A percentile compares a stretch with the other conserved stretches of the same genome.
Evolutionary conservation across 129 eudicot species (phyloP).

Genomic region (Calendula officinalis): DNA sequence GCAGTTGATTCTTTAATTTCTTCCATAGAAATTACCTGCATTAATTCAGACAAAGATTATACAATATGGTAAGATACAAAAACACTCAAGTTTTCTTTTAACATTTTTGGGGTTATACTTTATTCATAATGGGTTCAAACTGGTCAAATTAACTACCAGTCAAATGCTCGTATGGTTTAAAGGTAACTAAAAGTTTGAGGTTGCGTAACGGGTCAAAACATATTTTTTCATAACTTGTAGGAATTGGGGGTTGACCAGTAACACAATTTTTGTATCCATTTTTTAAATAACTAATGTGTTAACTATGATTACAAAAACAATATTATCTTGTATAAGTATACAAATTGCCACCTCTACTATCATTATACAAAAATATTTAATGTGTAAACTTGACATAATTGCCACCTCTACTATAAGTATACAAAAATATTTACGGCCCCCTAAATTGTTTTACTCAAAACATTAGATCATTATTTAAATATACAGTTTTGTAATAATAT

Average conservation of each 20-base stretch:
- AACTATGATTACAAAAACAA: too few species aligned
- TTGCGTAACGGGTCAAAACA: not conserved
- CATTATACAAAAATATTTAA: not conserved
- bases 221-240: not conserved
- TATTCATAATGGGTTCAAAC: too few species aligned
- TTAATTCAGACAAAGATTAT: not conserved
- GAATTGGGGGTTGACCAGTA: too few species aligned
- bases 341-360: conserved; percentile 1
- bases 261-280: too few species aligned
- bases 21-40: conserved; percentile 33
- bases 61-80: not conserved
- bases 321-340: too few species aligned
- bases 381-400: not conserved
- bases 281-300: too few species aligned
- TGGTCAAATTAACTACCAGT: not conserved
- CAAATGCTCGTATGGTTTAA: not conserved
- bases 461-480: not conserved
- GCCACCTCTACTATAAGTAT: conserved; percentile 5
- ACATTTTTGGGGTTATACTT: too few species aligned
- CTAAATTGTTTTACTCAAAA: conserved; percentile 1
- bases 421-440: not conserved
- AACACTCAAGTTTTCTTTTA: not conserved
- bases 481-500: not conserved
- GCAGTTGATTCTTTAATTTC: conserved; percentile 38
- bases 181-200: too few species aligned